Evolutionary conservation across 177 flowering plant genomes (phyloP).

Genomic region (Vitis hybrid): DNA sequence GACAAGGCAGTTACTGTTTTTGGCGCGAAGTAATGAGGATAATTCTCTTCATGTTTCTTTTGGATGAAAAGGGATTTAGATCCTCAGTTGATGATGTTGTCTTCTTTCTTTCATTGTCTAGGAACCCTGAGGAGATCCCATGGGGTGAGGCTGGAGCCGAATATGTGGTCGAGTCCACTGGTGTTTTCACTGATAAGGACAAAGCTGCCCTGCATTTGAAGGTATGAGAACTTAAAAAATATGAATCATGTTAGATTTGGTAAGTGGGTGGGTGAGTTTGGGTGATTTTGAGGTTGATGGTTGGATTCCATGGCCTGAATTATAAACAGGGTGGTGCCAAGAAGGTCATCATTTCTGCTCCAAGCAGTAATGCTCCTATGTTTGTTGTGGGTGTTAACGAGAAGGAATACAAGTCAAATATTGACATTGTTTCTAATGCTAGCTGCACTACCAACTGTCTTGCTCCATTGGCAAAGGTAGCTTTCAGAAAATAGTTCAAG

Average conservation of each 20-base stretch:
- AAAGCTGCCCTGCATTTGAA: constrained; percentile 43
- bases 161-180: constrained; percentile 42
- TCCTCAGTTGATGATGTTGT: background rate
- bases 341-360: constrained; percentile 52
- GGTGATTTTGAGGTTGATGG: background rate
- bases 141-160: constrained; percentile 47
- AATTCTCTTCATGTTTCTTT: too few relatives aligned
- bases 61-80: too few relatives aligned
- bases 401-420: constrained; percentile 39
- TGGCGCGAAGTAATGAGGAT: constrained; percentile 25
- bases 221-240: constrained; percentile 12
- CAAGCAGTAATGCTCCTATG: constrained; percentile 50
- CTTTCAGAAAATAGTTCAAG: background rate
- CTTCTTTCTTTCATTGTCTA: constrained; percentile 3
- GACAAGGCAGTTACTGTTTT: constrained; percentile 36
- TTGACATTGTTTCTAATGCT: constrained; percentile 49
- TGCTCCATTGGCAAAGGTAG: constrained; percentile 53
- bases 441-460: constrained; percentile 61
- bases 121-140: constrained; percentile 50
- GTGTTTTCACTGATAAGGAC: constrained; percentile 46
- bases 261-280: background rate
- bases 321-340: constrained; percentile 46
- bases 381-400: constrained; percentile 53
- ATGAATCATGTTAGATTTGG: background rate
- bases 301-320: background rate